phyloP scores from a whole-genome alignment of 768 basidiomycete genomes.

The Rhodotorula graminis region DNA sequence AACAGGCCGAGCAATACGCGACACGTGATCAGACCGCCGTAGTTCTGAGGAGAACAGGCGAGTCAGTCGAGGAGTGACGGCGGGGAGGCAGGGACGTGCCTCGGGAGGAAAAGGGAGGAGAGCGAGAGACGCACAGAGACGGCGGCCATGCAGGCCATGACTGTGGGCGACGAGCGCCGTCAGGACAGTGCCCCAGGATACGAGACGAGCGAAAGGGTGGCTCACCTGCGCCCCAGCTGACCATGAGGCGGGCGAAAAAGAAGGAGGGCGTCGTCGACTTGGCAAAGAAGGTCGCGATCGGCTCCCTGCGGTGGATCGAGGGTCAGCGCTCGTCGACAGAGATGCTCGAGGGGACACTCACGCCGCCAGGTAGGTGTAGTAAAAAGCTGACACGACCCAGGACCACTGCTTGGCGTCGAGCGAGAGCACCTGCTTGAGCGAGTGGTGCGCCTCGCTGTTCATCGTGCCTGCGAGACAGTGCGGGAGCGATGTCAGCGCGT shows the following conservation, averaged over 20 bases:
- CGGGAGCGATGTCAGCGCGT: no score
- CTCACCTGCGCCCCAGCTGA: not conserved
- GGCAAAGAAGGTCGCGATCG: not conserved
- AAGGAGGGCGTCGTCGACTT: constrained; percentile 3
- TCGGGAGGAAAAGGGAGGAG: no score
- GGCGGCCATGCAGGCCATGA: constrained; percentile 8
- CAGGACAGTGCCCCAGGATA: not conserved
- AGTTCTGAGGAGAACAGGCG: no score
- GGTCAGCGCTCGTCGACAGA: no score
- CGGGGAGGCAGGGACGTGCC: no score
- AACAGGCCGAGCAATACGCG: not conserved
- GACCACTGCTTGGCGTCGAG: constrained; percentile 10
- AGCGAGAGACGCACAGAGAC: not conserved
- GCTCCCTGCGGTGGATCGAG: not conserved
- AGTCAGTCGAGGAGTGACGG: not conserved
- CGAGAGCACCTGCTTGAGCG: constrained; percentile 4
- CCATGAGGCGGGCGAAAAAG: constrained; percentile 14
- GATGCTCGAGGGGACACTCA: not conserved
- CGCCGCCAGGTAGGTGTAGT: not conserved
- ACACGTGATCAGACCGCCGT: not conserved
- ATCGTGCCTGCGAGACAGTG: not conserved
- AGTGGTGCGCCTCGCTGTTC: constrained; percentile 11
- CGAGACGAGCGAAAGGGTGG: not conserved
- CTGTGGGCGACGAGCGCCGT: not conserved
- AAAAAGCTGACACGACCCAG: not conserved